Evolutionary conservation across 2,329 filamentous ascomycete genomes (phyloP).

Genomic region (Hypocrella siamensis): DNA sequence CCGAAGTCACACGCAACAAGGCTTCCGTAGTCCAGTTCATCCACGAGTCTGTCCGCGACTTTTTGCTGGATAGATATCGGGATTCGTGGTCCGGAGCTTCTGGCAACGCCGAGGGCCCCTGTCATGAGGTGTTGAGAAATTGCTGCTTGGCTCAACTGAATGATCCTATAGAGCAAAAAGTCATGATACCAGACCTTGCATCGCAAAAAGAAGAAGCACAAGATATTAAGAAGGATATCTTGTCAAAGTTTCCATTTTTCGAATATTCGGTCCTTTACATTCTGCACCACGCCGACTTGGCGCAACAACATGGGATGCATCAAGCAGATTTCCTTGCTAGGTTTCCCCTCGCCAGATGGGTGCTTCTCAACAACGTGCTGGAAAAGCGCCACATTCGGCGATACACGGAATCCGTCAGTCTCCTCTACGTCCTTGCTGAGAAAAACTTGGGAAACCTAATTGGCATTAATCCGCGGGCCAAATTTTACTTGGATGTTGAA

Average conservation of each 20-base stretch:
- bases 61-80: constrained; percentile 19
- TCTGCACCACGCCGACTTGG: constrained; percentile 22
- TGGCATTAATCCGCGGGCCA: constrained; percentile 8
- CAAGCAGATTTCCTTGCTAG: constrained; percentile 15
- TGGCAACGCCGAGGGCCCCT: constrained; percentile 13
- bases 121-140: constrained; percentile 26
- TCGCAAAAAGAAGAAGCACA: constrained; percentile 4
- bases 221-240: constrained; percentile 6
- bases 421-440: constrained; percentile 21
- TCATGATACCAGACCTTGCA: constrained; percentile 2
- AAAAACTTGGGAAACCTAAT: constrained; percentile 12
- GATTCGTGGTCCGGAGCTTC: constrained; percentile 14
- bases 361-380: constrained; percentile 14
- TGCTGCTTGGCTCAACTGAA: constrained; percentile 25
- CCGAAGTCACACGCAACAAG: constrained; percentile 20
- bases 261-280: constrained; percentile 25
- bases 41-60: constrained; percentile 34
- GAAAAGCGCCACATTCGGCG: constrained; percentile 8
- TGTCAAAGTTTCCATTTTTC: constrained; percentile 24
- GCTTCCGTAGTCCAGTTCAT: constrained; percentile 31
- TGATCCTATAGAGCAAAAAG: background rate
- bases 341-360: constrained; percentile 14
- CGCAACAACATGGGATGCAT: constrained; percentile 11
- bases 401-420: constrained; percentile 4
- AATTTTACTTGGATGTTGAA: constrained; percentile 8